Conservation (phyloP, 1,139 yeast genomes). For the Pichia sp. region DNA sequence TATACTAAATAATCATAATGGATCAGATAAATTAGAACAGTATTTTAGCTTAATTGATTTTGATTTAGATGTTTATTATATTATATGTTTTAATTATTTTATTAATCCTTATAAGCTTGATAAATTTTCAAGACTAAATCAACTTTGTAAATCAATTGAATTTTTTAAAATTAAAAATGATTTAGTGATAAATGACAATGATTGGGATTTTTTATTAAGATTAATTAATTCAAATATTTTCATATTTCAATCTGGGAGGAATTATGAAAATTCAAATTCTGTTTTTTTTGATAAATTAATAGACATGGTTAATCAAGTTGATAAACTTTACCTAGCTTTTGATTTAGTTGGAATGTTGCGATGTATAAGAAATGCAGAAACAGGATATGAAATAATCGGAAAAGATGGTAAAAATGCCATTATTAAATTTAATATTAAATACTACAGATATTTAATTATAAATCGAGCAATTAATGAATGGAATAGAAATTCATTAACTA, state of each 20-base stretch:
- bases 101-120: conserved; percentile 4
- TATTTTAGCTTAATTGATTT: not conserved
- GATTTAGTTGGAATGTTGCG: conserved; percentile 8
- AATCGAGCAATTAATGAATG: conserved; percentile 9
- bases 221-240: not conserved
- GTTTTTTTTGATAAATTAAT: not conserved
- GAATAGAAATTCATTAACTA: conserved; percentile 2
- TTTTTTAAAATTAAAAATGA: not conserved
- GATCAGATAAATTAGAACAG: not conserved
- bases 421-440: conserved; percentile 2
- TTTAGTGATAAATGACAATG: not conserved
- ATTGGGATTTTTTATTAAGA: conserved; percentile 1
- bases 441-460: conserved; percentile 5
- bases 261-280: not conserved
- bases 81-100: conserved; percentile 6
- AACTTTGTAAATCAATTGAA: not conserved
- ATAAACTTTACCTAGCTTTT: not conserved
- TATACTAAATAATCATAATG: not conserved
- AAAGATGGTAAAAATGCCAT: not conserved
- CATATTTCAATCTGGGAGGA: not conserved
- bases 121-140: conserved; percentile 2
- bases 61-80: conserved; percentile 8
- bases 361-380: conserved; percentile 9
- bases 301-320: conserved; percentile 1
- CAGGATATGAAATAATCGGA: conserved; percentile 6